Conservation (phyloP, 2,329 filamentous ascomycete genomes). For the Tolypocladium nubicola region DNA sequence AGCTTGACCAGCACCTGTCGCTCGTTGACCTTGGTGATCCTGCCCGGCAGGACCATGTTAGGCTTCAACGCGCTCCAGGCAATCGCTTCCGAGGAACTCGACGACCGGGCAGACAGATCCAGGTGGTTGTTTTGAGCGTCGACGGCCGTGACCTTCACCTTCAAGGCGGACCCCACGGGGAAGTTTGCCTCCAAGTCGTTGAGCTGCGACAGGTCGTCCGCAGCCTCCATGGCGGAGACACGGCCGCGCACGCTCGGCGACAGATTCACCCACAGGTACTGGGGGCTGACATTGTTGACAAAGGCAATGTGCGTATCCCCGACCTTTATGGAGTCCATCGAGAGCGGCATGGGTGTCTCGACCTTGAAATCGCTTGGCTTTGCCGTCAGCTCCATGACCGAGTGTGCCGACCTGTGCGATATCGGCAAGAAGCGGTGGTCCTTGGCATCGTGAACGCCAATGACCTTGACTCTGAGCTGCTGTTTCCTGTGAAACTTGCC, state of each 20-base stretch:
- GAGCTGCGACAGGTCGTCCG: conserved; percentile 73
- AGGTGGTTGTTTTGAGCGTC: conserved; percentile 64
- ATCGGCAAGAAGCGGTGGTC: conserved; percentile 89
- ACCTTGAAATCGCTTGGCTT: conserved; percentile 57
- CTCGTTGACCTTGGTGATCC: conserved; percentile 78
- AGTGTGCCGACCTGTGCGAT: conserved; percentile 71
- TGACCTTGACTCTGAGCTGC: conserved; percentile 60
- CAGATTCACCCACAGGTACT: conserved; percentile 82
- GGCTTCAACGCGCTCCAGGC: conserved; percentile 62
- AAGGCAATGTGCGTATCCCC: conserved; percentile 71
- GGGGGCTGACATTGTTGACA: conserved; percentile 77
- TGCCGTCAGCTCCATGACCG: conserved; percentile 77
- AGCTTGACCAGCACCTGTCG: conserved; percentile 78
- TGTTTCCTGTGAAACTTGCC: conserved; percentile 60
- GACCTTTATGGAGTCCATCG: conserved; percentile 60
- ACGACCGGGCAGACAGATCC: conserved; percentile 71
- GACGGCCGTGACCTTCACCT: conserved; percentile 65
- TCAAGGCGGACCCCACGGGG: conserved; percentile 80
- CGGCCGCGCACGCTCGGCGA: conserved; percentile 81
- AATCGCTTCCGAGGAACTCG: conserved; percentile 35
- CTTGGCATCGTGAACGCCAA: conserved; percentile 82
- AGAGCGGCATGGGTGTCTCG: conserved; percentile 39
- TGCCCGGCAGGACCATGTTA: conserved; percentile 73
- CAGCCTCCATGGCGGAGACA: conserved; percentile 72
- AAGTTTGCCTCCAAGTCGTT: conserved; percentile 70